These are phyloP conservation scores for Decorospora gaudefroyi DNA, from an alignment of 2,329 filamentous ascomycete species.

Conservation along the genomic window DNA sequence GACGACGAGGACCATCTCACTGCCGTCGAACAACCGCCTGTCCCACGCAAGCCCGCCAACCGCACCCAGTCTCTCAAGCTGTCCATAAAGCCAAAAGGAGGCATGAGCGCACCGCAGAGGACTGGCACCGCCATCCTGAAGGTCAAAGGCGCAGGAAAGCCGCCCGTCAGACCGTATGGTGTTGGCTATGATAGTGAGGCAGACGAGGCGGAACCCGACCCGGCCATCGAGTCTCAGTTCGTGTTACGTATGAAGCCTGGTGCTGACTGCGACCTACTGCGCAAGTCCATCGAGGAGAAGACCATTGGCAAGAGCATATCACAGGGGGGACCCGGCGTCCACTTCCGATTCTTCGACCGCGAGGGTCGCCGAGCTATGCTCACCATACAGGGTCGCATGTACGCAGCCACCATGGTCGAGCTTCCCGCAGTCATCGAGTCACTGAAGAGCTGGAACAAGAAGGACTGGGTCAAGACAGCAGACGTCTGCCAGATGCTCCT, in stretches of 20 bases:
- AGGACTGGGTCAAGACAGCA: constrained; percentile 82
- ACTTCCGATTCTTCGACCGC: constrained; percentile 75
- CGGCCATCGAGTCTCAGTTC: constrained; percentile 86
- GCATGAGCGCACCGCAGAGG: constrained; percentile 18
- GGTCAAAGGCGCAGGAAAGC: constrained; percentile 43
- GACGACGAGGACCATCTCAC: constrained; percentile 36
- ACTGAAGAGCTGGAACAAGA: constrained; percentile 92
- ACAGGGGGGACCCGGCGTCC: constrained; percentile 74
- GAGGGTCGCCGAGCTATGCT: constrained; percentile 76
- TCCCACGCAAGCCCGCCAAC: constrained; percentile 15
- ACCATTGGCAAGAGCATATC: constrained; percentile 69
- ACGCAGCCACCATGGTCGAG: constrained; percentile 79
- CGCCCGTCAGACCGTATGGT: constrained; percentile 63
- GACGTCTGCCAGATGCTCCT: constrained; percentile 90
- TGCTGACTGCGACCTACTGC: constrained; percentile 81
- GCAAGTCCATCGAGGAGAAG: constrained; percentile 73
- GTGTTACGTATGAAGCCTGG: constrained; percentile 87
- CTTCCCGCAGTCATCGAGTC: constrained; percentile 85
- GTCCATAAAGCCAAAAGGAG: constrained; percentile 41
- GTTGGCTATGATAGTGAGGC: constrained; percentile 97
- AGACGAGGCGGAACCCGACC: constrained; percentile 85
- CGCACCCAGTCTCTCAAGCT: constrained; percentile 39
- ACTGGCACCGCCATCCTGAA: constrained; percentile 38
- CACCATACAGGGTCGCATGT: constrained; percentile 69
- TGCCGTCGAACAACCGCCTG: constrained; percentile 11